Conservation (phyloP, 106 monocot species). For the Dioscorea zingiberensis region DNA sequence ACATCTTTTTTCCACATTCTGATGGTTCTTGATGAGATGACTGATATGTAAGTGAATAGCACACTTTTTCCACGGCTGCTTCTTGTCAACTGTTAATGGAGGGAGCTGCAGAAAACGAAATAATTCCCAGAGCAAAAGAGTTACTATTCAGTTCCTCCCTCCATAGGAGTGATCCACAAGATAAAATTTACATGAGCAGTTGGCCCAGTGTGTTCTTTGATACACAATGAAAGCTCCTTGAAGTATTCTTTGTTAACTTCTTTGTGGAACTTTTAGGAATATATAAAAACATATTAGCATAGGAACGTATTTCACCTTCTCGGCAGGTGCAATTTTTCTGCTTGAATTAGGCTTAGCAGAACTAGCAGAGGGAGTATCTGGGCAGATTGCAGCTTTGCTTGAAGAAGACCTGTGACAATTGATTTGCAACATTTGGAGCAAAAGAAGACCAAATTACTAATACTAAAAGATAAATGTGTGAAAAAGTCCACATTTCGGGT, state of each 20-base stretch:
- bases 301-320: slow-evolving; percentile 21
- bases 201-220: no score
- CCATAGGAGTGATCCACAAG: neutral
- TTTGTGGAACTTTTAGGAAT: neutral
- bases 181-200: neutral
- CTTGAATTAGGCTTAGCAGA: neutral
- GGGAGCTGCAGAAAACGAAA: slow-evolving; percentile 12
- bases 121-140: neutral
- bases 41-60: slow-evolving; percentile 33
- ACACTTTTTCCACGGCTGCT: slow-evolving; percentile 22
- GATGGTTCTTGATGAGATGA: slow-evolving; percentile 27
- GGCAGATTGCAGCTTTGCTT: slow-evolving; percentile 1
- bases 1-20: slow-evolving; percentile 9
- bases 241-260: neutral
- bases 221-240: no score
- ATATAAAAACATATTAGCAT: neutral
- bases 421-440: neutral
- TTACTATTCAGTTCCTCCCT: neutral
- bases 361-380: slow-evolving; percentile 3
- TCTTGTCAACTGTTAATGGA: neutral
- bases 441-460: neutral
- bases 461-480: neutral
- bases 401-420: slow-evolving; percentile 23
- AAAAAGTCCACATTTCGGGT: neutral
- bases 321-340: slow-evolving; percentile 2